Evolutionary conservation across 176 grass and related monocot genomes (phyloP), one percentile per base, ranked within the genome.

Genomic region (Carex pumila): DNA sequence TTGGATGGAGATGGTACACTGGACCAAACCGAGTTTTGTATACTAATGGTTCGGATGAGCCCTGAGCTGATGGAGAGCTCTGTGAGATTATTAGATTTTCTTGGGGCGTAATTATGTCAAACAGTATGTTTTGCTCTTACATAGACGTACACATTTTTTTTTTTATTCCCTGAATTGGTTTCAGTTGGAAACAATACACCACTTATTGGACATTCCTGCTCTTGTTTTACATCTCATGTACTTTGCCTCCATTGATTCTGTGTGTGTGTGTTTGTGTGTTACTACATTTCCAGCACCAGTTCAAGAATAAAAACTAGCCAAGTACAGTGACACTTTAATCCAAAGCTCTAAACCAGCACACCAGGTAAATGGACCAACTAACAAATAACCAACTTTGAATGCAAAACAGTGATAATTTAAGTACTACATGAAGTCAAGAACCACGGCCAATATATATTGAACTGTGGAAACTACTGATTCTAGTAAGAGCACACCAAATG

Each of bases 31-130:
- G 95, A 98, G 84, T 98, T 93, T 83, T 98, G 95, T 78, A 29
- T 95, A 36, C 92, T 98, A 79, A 98, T 95, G 95, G 83, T 98
- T 49, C 88, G 91, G 45, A 19, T 98, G 15, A 98, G 95, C 86
- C 95, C 95, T 12, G 72, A 89, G 88, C 86, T 94, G 64, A 95
- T 98, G 89, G 57, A 89, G 39, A 83, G 85, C 54, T 61, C 64
- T 1, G 32, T 74, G 12, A 87, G 54, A 64, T 39, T 84, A 65
- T 86, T 91, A 52, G 55, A 85, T 19, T 72, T 80, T 21, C 84
- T 83, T 18, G 43, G 43, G 73, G 89, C 84, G 55, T 68, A 60
- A 58, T 62, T 8, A 39, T 56, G 3, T 81, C 10, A 86, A 85
- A 12, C 30, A 88, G 21, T 79, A 79, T 68, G 71, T 55, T 79